Evolutionary conservation across 106 monocot genomes (phyloP), one percentile per base, ranked within the genome.

Genomic region (Amphibolis antarctica): DNA sequence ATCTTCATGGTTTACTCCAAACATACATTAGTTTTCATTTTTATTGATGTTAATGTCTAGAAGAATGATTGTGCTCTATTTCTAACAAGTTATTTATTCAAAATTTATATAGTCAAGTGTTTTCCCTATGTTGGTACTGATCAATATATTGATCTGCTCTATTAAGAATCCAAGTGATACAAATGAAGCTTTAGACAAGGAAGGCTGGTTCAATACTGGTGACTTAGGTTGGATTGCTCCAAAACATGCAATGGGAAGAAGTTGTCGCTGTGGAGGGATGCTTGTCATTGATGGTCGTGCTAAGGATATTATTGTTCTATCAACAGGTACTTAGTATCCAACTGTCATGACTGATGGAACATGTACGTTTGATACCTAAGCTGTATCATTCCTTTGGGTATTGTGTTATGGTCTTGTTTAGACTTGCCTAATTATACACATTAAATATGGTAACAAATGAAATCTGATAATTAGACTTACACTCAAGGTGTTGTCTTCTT

Each of bases 191-290:
- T 20, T 96, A 18, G 94, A 96, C 65, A 60, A 74, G 61, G 77
- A 84, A 31, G 86, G 94, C 24, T 96, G 94, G 94, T 83, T 96
- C 22, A 74, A 84, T 65, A 89, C 89, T 63, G 86, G 89, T 75
- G 94, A 89, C 76, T 73, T 96, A 65, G 94, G 94, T 53, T 96
- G 89, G 89, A 81, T 89, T 80, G 82, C 64, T 66, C 89, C 94
- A 3, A 74, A 74, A 46, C 71, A 72, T 71, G 59, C 68, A 17
- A 55, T 42, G 11, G 89, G 94, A 1, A 53, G 76, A 44, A 86
- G 81, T 73, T 81, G 80, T 44, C 25, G 69, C 25, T 89, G 89
- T 72, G 79, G 89, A 25, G 94, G 94, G 30, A 78, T 90, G 89
- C 42, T 96, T 82, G 94, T 84, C 74, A 75, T 96, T 72, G 94